Evolutionary conservation across 352 stramenopile species (phyloP).

Genomic region (Pythium apleroticum): DNA sequence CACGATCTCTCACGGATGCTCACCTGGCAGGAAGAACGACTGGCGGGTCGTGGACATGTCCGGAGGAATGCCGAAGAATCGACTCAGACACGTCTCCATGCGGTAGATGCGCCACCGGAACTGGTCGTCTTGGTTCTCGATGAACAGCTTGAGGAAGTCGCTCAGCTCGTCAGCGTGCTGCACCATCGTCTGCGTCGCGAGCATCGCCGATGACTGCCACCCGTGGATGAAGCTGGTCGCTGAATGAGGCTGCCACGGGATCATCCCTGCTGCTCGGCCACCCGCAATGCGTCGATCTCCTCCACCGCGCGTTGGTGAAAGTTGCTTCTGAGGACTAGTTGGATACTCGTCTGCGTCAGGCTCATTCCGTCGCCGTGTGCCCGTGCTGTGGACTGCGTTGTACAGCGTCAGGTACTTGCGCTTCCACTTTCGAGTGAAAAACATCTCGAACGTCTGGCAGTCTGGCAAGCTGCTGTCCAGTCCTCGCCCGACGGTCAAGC

Average conservation of each 20-base stretch:
- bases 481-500: constrained; percentile 80
- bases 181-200: constrained; percentile 54
- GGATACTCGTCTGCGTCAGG: constrained; percentile 19
- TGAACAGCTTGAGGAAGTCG: constrained; percentile 83
- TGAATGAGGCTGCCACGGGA: constrained; percentile 16
- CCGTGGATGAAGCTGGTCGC: constrained; percentile 11
- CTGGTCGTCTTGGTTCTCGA: constrained; percentile 81
- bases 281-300: neutral
- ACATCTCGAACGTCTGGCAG: constrained; percentile 93
- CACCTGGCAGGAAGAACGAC: constrained; percentile 68
- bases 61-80: constrained; percentile 67
- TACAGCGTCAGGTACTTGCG: constrained; percentile 76
- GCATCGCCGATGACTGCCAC: constrained; percentile 12
- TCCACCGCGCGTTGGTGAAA: constrained; percentile 11
- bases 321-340: constrained; percentile 9
- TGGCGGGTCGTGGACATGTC: constrained; percentile 71
- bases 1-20: neutral
- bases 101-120: constrained; percentile 78
- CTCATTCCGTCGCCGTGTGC: constrained; percentile 14
- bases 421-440: constrained; percentile 86
- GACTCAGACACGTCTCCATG: constrained; percentile 70
- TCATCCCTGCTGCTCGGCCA: constrained; percentile 3
- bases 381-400: constrained; percentile 32
- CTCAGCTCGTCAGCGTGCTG: constrained; percentile 49
- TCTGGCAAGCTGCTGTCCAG: constrained; percentile 79